Evolutionary conservation across 176 grass and related monocot genomes (phyloP).

Genomic region (Oryza meridionalis): DNA sequence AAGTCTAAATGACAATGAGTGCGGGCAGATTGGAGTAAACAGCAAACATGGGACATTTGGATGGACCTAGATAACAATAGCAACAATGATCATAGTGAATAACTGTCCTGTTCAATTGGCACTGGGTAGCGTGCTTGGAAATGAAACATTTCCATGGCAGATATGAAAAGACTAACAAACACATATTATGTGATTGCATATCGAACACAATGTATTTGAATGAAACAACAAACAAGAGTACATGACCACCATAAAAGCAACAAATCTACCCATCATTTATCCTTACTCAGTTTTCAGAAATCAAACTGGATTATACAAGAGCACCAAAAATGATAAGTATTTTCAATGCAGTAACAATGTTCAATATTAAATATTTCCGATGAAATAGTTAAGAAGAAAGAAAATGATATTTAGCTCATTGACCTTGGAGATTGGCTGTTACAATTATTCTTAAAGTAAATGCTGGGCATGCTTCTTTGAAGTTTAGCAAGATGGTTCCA

Average conservation of each 20-base stretch:
- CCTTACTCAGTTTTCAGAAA: conserved; percentile 8
- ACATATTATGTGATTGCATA: neutral
- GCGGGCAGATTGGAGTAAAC: conserved; percentile 91
- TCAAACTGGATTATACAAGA: neutral
- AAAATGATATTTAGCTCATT: neutral
- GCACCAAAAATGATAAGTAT: neutral
- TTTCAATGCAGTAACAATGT: neutral
- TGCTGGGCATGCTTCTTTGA: neutral
- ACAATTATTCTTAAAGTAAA: conserved; percentile 10
- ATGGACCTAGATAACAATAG: neutral
- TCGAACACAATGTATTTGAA: conserved; percentile 3
- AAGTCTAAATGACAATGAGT: conserved; percentile 91
- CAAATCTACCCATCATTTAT: conserved; percentile 10
- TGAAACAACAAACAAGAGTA: neutral
- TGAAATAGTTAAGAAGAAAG: neutral
- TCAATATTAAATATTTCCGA: neutral
- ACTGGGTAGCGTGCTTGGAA: neutral
- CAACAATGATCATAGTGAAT: conserved; percentile 20
- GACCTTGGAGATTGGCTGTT: neutral
- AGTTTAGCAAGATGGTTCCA: neutral
- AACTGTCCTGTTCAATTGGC: neutral
- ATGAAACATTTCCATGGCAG: neutral
- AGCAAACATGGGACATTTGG: neutral
- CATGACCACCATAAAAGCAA: conserved; percentile 17
- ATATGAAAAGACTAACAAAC: conserved; percentile 6